These are phyloP conservation scores for Apostasia ramifera DNA, from an alignment of 106 monocot species.

Conservation along the genomic window DNA sequence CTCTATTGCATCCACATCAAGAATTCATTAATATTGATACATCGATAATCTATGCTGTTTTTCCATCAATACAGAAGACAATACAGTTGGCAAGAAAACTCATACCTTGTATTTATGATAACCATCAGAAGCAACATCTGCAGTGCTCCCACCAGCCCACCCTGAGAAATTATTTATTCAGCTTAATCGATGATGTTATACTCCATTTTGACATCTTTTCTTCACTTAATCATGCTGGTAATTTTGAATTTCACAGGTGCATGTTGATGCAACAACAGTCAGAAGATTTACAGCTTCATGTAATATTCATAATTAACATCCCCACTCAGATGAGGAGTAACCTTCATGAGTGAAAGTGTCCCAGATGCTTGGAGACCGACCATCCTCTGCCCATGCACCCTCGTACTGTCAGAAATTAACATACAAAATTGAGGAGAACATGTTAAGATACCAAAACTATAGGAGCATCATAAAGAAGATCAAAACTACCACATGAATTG, in stretches of 20 bases:
- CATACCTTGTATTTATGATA: slow-evolving; percentile 80
- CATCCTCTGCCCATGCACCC: slow-evolving; percentile 17
- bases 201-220: background rate
- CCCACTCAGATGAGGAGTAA: background rate
- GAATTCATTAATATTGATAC: background rate
- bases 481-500: too few species aligned
- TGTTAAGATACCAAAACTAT: too few species aligned
- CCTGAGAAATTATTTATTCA: slow-evolving; percentile 1
- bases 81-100: background rate
- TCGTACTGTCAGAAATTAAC: slow-evolving; percentile 1
- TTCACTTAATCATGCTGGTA: background rate
- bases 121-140: slow-evolving; percentile 50
- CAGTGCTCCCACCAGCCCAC: slow-evolving; percentile 18
- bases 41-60: too few species aligned
- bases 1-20: background rate
- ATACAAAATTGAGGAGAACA: too few species aligned
- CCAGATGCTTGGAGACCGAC: slow-evolving; percentile 13
- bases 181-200: background rate
- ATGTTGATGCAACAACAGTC: background rate
- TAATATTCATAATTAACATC: too few species aligned
- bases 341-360: slow-evolving; percentile 8
- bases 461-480: too few species aligned
- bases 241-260: background rate
- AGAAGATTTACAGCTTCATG: too few species aligned
- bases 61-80: too few species aligned